A percentile compares a stretch with the other conserved stretches of the same genome.
Evolutionary conservation across 2,329 filamentous ascomycete genomes (phyloP).

Genomic region (Exophiala aquamarina): DNA sequence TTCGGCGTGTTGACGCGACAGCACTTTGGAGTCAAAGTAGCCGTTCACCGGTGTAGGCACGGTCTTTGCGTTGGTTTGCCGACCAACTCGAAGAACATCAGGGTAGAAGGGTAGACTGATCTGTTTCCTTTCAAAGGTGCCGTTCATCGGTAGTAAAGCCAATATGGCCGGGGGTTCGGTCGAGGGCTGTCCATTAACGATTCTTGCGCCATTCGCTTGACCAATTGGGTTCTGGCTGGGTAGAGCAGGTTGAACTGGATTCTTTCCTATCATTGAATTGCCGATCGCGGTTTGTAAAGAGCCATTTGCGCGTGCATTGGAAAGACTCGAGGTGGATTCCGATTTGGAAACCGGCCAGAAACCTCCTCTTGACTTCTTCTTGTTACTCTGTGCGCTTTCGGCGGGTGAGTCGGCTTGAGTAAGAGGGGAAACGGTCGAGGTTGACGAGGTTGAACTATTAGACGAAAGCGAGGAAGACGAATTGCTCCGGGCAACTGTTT

Average conservation of each 20-base stretch:
- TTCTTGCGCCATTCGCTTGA: conserved; percentile 58
- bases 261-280: conserved; percentile 23
- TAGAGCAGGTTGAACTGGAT: conserved; percentile 47
- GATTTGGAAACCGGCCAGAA: conserved; percentile 67
- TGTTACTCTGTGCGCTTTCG: conserved; percentile 37
- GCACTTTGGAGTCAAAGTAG: conserved; percentile 96
- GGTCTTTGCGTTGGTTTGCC: conserved; percentile 96
- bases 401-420: conserved; percentile 34
- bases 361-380: conserved; percentile 51
- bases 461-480: conserved; percentile 81
- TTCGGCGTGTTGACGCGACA: conserved; percentile 94
- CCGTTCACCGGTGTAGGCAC: conserved; percentile 88
- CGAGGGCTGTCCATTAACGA: conserved; percentile 43
- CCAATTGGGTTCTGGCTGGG: conserved; percentile 70
- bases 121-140: conserved; percentile 95
- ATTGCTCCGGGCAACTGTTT: conserved; percentile 80
- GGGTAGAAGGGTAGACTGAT: conserved; percentile 90
- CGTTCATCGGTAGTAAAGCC: conserved; percentile 85
- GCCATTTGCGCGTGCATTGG: conserved; percentile 61
- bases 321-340: conserved; percentile 63
- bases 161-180: conserved; percentile 72
- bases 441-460: conserved; percentile 57
- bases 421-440: conserved; percentile 28
- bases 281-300: conserved; percentile 45
- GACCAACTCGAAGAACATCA: conserved; percentile 91